phyloP scores from a whole-genome alignment of 257 asterid genomes.

The Przewalskia tangutica region DNA sequence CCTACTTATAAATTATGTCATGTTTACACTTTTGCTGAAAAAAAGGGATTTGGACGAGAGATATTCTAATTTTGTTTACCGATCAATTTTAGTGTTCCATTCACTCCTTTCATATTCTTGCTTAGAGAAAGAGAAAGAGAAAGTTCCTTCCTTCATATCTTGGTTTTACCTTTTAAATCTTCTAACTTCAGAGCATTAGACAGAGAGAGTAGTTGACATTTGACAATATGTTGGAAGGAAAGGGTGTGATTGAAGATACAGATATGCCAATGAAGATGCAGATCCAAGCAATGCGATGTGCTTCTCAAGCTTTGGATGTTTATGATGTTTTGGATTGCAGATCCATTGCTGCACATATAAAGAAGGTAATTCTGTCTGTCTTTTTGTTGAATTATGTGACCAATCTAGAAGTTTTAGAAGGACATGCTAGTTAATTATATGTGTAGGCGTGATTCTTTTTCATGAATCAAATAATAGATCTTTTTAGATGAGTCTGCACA shows the following conservation, averaged over 20 bases:
- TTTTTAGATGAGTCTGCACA: too few relatives aligned
- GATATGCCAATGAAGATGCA: constrained; percentile 95
- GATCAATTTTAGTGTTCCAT: not conserved
- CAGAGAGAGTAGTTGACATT: not conserved
- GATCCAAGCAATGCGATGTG: constrained; percentile 75
- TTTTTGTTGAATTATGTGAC: not conserved
- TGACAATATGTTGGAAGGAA: constrained; percentile 43
- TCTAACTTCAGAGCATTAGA: not conserved
- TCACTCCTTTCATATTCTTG: not conserved
- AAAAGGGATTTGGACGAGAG: not conserved
- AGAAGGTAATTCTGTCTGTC: constrained; percentile 22
- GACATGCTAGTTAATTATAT: too few relatives aligned
- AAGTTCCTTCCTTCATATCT: not conserved
- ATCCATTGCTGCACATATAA: constrained; percentile 46
- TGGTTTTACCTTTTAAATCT: not conserved
- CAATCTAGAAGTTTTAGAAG: too few relatives aligned
- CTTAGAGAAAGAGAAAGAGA: not conserved
- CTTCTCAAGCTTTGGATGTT: constrained; percentile 85
- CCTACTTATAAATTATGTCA: constrained; percentile 1
- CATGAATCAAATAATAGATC: too few relatives aligned
- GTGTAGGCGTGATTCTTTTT: too few relatives aligned
- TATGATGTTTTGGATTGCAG: constrained; percentile 68
- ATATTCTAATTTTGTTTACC: not conserved
- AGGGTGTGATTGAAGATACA: constrained; percentile 45
- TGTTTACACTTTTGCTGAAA: constrained; percentile 11